Base-by-base conservation (phyloP, 2,329 filamentous ascomycete species). In the Alternaria incomplexa region DNA sequence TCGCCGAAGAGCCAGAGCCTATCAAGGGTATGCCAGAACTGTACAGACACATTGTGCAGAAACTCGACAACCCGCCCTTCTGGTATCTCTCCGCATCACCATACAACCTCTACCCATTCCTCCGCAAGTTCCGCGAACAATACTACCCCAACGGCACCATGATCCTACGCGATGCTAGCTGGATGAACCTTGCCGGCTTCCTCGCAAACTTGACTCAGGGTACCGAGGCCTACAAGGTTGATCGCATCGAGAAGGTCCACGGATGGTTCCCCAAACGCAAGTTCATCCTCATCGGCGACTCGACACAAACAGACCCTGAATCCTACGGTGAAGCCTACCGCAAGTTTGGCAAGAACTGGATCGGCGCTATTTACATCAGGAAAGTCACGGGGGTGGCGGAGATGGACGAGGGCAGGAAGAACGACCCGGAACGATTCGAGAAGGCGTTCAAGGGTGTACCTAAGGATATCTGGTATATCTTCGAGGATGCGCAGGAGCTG, bases 11-110 rank as follows among this genome's bases (percentile, higher is more conserved):
- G 15, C 90, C 93, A 0, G 83, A 85, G 13, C 88, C 92, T 0
- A 88, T 95, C 13, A 73, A 85, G 0, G 93, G 92, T 51, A 97
- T 97, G 93, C 92, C 93, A 0, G 89, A 92, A 71, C 85, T 97
- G 1, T 97, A 97, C 82, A 81, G 83, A 22, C 85, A 90, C 58
- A 84, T 97, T 11, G 83, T 89, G 47, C 76, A 77, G 13, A 79
- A 82, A 44, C 81, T 89, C 9, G 62, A 85, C 9, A 84, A 85
- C 9, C 90, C 93, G 2, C 87, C 93, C 0, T 97, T 92, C 86
- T 97, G 97, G 83, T 98, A 98, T 80, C 87, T 98, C 50, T 96
- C 93, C 0, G 94, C 95, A 0, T 97, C 93, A 0, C 95, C 95
- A 0, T 97, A 97, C 83, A 97, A 96, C 72, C 87, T 98, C 10